Base-by-base conservation (phyloP, 352 stramenopile species). In the Phytopythium oedochilum region DNA sequence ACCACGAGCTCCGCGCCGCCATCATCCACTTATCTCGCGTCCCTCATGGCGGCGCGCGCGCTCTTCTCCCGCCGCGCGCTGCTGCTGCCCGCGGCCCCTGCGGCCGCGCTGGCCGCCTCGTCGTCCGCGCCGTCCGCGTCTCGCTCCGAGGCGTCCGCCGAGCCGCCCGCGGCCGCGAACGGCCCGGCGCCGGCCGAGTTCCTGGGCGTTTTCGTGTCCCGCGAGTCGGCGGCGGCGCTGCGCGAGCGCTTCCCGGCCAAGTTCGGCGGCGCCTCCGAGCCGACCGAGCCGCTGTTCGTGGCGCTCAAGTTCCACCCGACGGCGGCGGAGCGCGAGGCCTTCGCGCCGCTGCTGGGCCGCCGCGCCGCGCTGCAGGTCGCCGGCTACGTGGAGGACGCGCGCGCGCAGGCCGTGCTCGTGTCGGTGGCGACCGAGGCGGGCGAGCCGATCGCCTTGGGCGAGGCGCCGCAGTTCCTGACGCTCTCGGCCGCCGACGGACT, bases 251-350 rank as follows among this genome's bases (percentile, higher is more conserved):
- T 83, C 63, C 78, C 78, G 18, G 49, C 66, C 65, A 83, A 84
- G 59, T 86, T 86, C 42, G 53, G 5, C 29, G 29, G 5, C 5
- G 5, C 32, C 7, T 36, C 49, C 31, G 66, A 76, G 3, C 7
- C 32, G 7, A 11, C 7, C 42, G 61, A 76, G 58, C 72, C 60
- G 43, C 63, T 90, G 6, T 86, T 89, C 36, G 67, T 90, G 26
- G 78, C 90, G 54, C 75, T 94, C 64, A 88, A 86, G 59, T 89
- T 78, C 62, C 83, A 92, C 61, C 83, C 83, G 43, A 83, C 73
- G 8, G 69, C 63, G 17, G 55, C 86, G 46, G 83, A 94, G 66
- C 76, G 87, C 45, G 73, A 90, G 36, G 67, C 74, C 29, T 94
- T 94, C 53, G 74, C 73, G 29, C 83, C 81, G 31, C 78, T 94